phyloP scores from a whole-genome alignment of 2,329 filamentous ascomycete species.

The Graphium sp. region DNA sequence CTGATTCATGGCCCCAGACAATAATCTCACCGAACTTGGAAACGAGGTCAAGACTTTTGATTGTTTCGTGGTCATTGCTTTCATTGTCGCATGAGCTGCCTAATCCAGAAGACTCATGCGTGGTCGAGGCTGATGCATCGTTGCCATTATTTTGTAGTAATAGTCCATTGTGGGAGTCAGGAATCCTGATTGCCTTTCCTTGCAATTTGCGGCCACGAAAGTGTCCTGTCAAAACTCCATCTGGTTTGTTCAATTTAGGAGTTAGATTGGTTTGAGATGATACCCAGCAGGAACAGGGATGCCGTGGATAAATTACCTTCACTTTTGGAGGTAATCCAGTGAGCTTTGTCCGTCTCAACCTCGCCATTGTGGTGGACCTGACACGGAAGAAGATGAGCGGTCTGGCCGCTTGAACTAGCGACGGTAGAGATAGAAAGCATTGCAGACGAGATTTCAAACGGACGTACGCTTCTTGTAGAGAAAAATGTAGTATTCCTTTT shows the following conservation, averaged over 20 bases:
- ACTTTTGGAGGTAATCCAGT: slow-evolving; percentile 48
- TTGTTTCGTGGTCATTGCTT: slow-evolving; percentile 16
- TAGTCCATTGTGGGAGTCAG: slow-evolving; percentile 53
- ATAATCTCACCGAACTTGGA: slow-evolving; percentile 53
- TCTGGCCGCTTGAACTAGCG: slow-evolving; percentile 17
- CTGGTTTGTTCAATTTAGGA: slow-evolving; percentile 19
- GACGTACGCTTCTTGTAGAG: neutral
- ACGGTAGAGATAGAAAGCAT: neutral
- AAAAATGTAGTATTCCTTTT: neutral
- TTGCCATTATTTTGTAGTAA: slow-evolving; percentile 30
- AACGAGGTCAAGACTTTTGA: neutral
- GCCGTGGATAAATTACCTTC: slow-evolving; percentile 20
- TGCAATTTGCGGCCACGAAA: slow-evolving; percentile 69
- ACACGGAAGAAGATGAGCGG: slow-evolving; percentile 64
- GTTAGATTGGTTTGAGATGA: no score
- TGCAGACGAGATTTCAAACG: neutral
- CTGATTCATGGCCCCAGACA: slow-evolving; percentile 69
- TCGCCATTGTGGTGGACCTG: slow-evolving; percentile 64
- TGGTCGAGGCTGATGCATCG: slow-evolving; percentile 11
- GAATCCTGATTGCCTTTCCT: slow-evolving; percentile 49
- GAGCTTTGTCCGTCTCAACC: slow-evolving; percentile 43
- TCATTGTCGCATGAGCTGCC: no score
- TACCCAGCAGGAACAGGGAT: no score
- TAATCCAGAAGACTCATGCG: no score
- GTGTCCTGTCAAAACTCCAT: slow-evolving; percentile 39